Evolutionary conservation across 179 eudicot species (phyloP).

Genomic region (Amaranthus tricolor): DNA sequence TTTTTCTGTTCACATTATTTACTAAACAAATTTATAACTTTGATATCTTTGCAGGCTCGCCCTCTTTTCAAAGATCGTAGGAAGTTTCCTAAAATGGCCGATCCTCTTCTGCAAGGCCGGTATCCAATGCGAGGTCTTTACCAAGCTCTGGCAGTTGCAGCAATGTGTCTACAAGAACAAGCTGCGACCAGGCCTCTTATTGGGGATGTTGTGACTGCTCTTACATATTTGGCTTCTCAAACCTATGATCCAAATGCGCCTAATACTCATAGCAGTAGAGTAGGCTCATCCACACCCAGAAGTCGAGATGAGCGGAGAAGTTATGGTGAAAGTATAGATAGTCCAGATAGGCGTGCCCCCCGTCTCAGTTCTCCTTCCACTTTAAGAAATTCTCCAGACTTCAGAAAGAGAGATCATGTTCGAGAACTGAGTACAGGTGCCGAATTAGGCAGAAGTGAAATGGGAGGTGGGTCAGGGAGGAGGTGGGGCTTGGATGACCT

Average conservation of each 20-base stretch:
- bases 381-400: slow-evolving; percentile 72
- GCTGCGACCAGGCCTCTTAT: slow-evolving; percentile 95
- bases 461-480: slow-evolving; percentile 74
- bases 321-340: slow-evolving; percentile 45
- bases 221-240: slow-evolving; percentile 87
- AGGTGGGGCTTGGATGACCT: slow-evolving; percentile 67
- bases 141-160: slow-evolving; percentile 98
- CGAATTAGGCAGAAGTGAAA: slow-evolving; percentile 54
- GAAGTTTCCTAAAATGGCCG: slow-evolving; percentile 96
- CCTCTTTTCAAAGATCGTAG: slow-evolving; percentile 92
- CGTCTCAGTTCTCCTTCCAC: slow-evolving; percentile 60
- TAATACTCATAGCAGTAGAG: slow-evolving; percentile 46
- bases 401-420: slow-evolving; percentile 52
- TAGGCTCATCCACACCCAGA: slow-evolving; percentile 60
- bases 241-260: slow-evolving; percentile 74
- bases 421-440: slow-evolving; percentile 54
- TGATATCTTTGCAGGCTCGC: slow-evolving; percentile 61
- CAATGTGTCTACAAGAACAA: slow-evolving; percentile 98
- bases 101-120: slow-evolving; percentile 78
- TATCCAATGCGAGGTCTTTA: slow-evolving; percentile 95
- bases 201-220: slow-evolving; percentile 93
- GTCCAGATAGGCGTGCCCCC: slow-evolving; percentile 51
- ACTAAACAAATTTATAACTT: neutral
- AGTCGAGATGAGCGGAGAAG: slow-evolving; percentile 55
- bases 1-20: neutral